Evolutionary conservation across 192 early-diverging fungal species (phyloP).

Genomic region (Borealophlyctis nickersoniae): DNA sequence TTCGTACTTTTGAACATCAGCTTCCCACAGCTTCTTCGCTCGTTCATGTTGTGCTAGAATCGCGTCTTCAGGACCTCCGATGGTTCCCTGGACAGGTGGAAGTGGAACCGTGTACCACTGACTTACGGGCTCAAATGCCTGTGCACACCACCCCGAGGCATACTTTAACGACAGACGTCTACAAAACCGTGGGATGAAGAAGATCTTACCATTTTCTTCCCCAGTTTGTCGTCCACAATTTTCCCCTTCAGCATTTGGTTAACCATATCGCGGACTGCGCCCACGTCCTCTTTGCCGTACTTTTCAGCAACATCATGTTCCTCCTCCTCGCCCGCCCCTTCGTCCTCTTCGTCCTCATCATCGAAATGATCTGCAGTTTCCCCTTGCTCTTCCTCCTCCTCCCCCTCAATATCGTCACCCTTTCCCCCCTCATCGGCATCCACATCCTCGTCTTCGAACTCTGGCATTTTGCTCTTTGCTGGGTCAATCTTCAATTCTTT

Average conservation of each 20-base stretch:
- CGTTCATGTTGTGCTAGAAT: constrained; percentile 31
- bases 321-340: constrained; percentile 21
- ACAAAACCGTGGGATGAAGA: background rate
- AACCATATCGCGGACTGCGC: constrained; percentile 32
- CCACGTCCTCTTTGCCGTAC: constrained; percentile 29
- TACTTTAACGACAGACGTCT: background rate
- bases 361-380: constrained; percentile 13
- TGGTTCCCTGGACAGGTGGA: constrained; percentile 22
- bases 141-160: too few relatives aligned
- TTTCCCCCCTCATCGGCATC: constrained; percentile 25
- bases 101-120: constrained; percentile 30
- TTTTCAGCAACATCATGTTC: background rate
- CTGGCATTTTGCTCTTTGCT: constrained; percentile 20
- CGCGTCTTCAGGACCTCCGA: background rate
- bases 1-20: constrained; percentile 51
- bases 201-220: constrained; percentile 10
- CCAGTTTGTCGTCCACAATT: constrained; percentile 28
- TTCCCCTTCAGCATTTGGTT: constrained; percentile 31
- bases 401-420: constrained; percentile 16
- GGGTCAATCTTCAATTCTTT: constrained; percentile 36
- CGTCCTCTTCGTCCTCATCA: constrained; percentile 19
- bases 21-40: constrained; percentile 63
- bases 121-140: constrained; percentile 31
- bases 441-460: constrained; percentile 37
- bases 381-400: constrained; percentile 16